Base-by-base conservation (phyloP, 352 stramenopile genomes). In the Globisporangium mamillatum region DNA sequence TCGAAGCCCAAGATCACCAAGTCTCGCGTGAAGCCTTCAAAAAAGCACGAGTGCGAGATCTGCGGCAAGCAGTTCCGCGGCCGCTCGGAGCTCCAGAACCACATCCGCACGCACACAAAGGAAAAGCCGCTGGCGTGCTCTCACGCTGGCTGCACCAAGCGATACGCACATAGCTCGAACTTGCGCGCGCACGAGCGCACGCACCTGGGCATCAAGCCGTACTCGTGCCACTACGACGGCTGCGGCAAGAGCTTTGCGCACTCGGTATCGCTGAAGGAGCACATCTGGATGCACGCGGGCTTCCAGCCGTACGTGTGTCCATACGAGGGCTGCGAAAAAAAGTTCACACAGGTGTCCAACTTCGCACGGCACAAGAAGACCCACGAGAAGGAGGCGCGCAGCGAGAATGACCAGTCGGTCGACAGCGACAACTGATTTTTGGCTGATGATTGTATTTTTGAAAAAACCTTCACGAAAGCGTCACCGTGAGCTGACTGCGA, bases 231-330 rank as follows among this genome's bases (percentile, higher is more conserved):
- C 69, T 96, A 94, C 63, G 83, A 92, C 65, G 90, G 86, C 25
- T 98, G 92, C 50, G 88, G 87, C 65, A 97, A 96, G 78, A 90
- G 78, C 41, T 98, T 98, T 61, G 90, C 90, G 16, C 90, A 97
- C 74, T 96, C 86, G 25, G 91, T 94, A 50, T 97, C 93, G 58
- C 75, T 98, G 18, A 97, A 94, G 66, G 93, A 97, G 68, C 92
- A 98, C 75, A 96, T 97, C 48, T 94, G 91, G 82, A 96, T 95
- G 78, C 92, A 98, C 68, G 90, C 86, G 0, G 89, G 88, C 32
- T 91, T 96, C 70, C 89, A 97, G 73, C 92, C 92, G 27, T 97
- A 96, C 74, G 85, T 95, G 65, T 98, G 92, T 88, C 91, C 86
- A 32, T 96, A 92, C 53, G 82, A 92, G 62, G 89, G 84, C 53